Base-by-base conservation (phyloP, 2,329 filamentous ascomycete genomes). In the Phaeosphaeriaceae sp. region DNA sequence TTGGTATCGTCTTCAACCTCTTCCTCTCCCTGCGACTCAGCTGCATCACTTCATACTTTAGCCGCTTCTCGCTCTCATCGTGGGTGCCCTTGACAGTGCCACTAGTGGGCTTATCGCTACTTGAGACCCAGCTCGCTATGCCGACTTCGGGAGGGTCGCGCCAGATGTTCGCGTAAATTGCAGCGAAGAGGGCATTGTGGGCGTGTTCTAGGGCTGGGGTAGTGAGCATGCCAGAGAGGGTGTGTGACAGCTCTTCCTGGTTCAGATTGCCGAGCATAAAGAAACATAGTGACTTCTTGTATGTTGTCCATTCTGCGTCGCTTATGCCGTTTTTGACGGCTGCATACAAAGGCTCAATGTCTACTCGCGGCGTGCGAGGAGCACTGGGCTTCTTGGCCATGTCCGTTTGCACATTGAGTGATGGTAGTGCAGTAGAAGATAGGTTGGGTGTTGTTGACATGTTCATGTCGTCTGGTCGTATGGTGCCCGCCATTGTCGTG, bases 81-180 rank as follows among this genome's bases (percentile, higher is more conserved):
- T 82, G 83, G 16, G 80, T 79, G 28, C 68, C 79, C 60, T 87
- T 84, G 4, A 90, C 88, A 13, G 93, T 88, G 2, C 92, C 42
- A 85, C 81, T 33, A 76, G 48, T 86, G 40, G 85, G 86, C 15
- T 93, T 96, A 54, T 94, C 93, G 54, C 83, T 85, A 28, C 83
- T 83, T 32, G 82, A 81, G 39, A 87, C 85, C 83, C 83, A 87
- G 60, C 78, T 81, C 52, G 85, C 85, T 50, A 86, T 81, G 35
- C 83, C 83, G 49, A 83, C 80, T 45, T 85, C 82, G 1, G 85
- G 85, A 26, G 81, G 74, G 63, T 87, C 85, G 63, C 84, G 79
- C 50, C 75, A 76, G 17, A 81, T 75, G 60, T 87, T 87, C 17
- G 78, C 81, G 54, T 82, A 81, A 40, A 87, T 78, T 17, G 81